phyloP scores from a whole-genome alignment of 805 yeast genomes.

The Wickerhamiella lipophila region DNA sequence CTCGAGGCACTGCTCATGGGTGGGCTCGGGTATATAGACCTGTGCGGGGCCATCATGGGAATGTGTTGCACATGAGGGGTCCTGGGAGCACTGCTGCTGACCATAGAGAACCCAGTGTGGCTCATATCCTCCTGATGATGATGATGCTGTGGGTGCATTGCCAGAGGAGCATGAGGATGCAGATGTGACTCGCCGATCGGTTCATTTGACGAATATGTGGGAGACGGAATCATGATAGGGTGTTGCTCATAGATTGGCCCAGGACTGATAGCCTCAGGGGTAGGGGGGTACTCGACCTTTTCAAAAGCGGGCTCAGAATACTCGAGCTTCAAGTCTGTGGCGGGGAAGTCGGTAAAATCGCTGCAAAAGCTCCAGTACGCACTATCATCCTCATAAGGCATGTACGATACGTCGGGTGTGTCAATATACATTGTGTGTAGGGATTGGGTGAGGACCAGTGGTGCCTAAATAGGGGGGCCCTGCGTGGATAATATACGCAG shows the following conservation, averaged over 20 bases:
- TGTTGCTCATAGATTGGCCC: neutral
- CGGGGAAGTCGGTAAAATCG: slow-evolving; percentile 5
- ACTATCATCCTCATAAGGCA: slow-evolving; percentile 6
- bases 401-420: neutral
- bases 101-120: too few relatives aligned
- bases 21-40: neutral
- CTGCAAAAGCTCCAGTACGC: slow-evolving; percentile 11
- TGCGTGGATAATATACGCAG: slow-evolving; percentile 3
- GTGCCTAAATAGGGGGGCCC: neutral
- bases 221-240: slow-evolving; percentile 1
- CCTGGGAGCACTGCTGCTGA: too few relatives aligned
- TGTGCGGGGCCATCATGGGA: neutral
- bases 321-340: neutral
- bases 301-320: neutral
- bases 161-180: neutral
- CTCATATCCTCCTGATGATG: neutral
- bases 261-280: slow-evolving; percentile 4
- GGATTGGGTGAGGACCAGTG: neutral
- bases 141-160: neutral
- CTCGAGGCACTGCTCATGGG: neutral
- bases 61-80: neutral
- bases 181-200: neutral
- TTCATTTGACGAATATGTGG: neutral
- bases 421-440: neutral
- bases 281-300: slow-evolving; percentile 1